Conservation (phyloP, 768 basidiomycete genomes). For the Termitomyces eurrhizus region DNA sequence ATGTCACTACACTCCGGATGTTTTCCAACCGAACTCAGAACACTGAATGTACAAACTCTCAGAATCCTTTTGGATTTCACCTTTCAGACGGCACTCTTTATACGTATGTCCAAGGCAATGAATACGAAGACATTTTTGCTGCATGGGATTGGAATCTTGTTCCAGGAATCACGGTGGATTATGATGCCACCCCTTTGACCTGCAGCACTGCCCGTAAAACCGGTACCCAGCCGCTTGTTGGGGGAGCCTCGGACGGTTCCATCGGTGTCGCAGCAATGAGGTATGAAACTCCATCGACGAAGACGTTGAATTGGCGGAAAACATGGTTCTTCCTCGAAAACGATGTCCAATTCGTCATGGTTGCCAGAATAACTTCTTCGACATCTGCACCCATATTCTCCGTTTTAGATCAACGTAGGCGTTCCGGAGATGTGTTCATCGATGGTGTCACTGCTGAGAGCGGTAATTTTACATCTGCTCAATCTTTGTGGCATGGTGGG, state of each 20-base stretch:
- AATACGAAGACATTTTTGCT: slow-evolving; percentile 72
- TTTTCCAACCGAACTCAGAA: slow-evolving; percentile 56
- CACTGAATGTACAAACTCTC: slow-evolving; percentile 60
- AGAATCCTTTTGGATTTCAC: slow-evolving; percentile 70
- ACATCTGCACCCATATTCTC: slow-evolving; percentile 48
- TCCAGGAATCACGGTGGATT: slow-evolving; percentile 68
- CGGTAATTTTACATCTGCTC: slow-evolving; percentile 16
- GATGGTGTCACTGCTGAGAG: slow-evolving; percentile 26
- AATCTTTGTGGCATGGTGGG: slow-evolving; percentile 59
- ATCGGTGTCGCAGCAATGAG: slow-evolving; percentile 61
- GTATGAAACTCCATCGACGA: slow-evolving; percentile 61
- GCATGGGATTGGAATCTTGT: slow-evolving; percentile 80
- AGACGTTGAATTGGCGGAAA: slow-evolving; percentile 58
- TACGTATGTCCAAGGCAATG: slow-evolving; percentile 61
- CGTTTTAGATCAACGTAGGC: slow-evolving; percentile 64
- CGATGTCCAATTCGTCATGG: slow-evolving; percentile 61
- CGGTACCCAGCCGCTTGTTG: slow-evolving; percentile 59
- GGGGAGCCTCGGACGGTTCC: slow-evolving; percentile 57
- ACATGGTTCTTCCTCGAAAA: slow-evolving; percentile 73
- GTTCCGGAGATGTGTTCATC: slow-evolving; percentile 41
- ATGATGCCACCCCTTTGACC: slow-evolving; percentile 48
- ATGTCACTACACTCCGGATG: slow-evolving; percentile 62
- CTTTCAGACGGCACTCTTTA: slow-evolving; percentile 62
- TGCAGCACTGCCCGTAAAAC: slow-evolving; percentile 38
- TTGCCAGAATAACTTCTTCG: slow-evolving; percentile 46